phyloP scores from a whole-genome alignment of 2,329 filamentous ascomycete species.

The Leptographium galeiforme region DNA sequence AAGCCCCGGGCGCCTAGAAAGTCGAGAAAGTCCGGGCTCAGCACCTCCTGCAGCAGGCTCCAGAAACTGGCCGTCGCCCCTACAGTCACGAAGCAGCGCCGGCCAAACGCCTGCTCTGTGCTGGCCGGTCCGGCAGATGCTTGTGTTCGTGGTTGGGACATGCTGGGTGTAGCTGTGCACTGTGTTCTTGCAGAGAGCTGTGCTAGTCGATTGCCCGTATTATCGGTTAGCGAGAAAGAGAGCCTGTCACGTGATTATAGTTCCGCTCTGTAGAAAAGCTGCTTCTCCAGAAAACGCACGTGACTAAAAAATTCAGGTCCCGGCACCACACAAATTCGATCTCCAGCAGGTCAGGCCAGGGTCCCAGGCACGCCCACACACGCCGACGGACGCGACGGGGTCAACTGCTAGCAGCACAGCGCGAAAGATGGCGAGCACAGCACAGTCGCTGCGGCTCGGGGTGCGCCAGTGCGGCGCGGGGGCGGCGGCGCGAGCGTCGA shows the following conservation, averaged over 20 bases:
- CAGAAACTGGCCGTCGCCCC: conserved; percentile 83
- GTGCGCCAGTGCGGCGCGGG: conserved; percentile 20
- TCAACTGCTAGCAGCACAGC: background rate
- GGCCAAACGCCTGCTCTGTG: conserved; percentile 7
- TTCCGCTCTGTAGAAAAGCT: no score
- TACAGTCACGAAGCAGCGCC: conserved; percentile 70
- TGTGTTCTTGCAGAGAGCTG: background rate
- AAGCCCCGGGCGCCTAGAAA: conserved; percentile 47
- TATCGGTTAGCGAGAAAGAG: no score
- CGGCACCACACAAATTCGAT: background rate
- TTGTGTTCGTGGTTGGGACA: background rate
- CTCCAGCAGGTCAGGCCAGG: no score
- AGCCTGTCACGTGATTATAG: no score
- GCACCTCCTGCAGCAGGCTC: conserved; percentile 51
- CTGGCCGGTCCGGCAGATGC: background rate
- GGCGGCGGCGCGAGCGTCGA: background rate
- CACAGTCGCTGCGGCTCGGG: conserved; percentile 26
- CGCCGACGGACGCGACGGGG: background rate
- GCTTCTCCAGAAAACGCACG: no score
- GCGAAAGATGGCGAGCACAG: conserved; percentile 24
- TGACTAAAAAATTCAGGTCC: background rate
- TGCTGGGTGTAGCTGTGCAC: background rate
- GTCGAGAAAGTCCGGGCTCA: conserved; percentile 48
- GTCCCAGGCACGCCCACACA: background rate
- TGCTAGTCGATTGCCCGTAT: no score